These are phyloP conservation scores for Barbatosphaeria neglecta DNA, from an alignment of 495 filamentous ascomycete species.

Conservation along the genomic window DNA sequence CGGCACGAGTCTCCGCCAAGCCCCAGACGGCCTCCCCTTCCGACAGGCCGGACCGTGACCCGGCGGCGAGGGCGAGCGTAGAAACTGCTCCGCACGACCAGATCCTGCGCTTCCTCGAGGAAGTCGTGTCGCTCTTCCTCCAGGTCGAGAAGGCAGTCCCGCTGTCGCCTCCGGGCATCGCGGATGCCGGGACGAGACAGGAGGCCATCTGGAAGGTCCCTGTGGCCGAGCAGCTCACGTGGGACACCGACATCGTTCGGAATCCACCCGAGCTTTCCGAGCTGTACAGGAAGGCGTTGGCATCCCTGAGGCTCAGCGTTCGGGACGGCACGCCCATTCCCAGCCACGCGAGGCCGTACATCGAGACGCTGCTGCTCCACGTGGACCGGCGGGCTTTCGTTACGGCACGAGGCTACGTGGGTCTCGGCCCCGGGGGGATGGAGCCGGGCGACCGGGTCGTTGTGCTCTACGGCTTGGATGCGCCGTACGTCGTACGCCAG, in stretches of 20 bases:
- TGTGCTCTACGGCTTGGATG: background rate
- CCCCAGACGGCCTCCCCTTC: no score
- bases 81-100: background rate
- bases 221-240: conserved; percentile 3
- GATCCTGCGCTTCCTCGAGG: background rate
- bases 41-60: no score
- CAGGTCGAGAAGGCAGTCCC: background rate
- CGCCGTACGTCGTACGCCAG: background rate
- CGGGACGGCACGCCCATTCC: background rate
- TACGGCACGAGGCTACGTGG: conserved; percentile 1
- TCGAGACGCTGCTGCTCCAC: conserved; percentile 3
- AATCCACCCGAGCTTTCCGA: background rate
- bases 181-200: background rate
- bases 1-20: background rate
- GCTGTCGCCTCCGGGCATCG: background rate
- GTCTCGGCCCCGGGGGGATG: background rate
- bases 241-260: background rate
- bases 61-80: no score
- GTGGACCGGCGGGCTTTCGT: conserved; percentile 1
- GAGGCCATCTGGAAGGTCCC: conserved; percentile 2
- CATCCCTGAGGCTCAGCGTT: background rate
- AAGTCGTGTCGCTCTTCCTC: background rate
- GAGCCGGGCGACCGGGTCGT: background rate
- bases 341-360: conserved; percentile 1
- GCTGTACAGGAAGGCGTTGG: background rate